Evolutionary conservation across 1,284 basidiomycete species (phyloP), one percentile per base, ranked within the genome.

Genomic region (Sphagnurus paluster): DNA sequence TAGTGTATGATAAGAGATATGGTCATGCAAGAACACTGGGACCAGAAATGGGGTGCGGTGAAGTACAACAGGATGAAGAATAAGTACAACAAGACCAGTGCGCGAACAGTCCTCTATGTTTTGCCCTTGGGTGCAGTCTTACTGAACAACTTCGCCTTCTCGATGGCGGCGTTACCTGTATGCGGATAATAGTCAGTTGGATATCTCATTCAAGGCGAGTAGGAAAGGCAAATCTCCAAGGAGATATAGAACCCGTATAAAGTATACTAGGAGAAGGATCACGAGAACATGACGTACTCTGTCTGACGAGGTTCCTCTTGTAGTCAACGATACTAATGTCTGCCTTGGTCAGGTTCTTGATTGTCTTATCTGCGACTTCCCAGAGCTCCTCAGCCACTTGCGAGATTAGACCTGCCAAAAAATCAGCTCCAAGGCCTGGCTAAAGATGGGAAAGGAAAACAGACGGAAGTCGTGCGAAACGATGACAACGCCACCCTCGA

Each of bases 351-450:
- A 99, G 70, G 73, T 98, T 98, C 68, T 83, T 82, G 66, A 99
- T 95, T 67, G 91, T 93, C 70, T 88, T 87, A 68, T 94, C 81
- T 67, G 93, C 93, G 50, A 99, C 96, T 70, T 99, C 96, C 96
- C 96, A 99, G 9, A 99, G 82, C 67, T 98, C 95, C 65, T 98
- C 88, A 44, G 93, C 94, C 37, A 97, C 93, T 72, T 97, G 94
- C 44, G 88, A 89, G 66, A 96, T 96, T 53, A 96, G 82, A 62
- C 87, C 87, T 84, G 42, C 42, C 38, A 57, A 16, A 13, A 25
- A 38, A n/a, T n/a, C n/a, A n/a, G n/a, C n/a, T n/a, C n/a, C n/a
- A n/a, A n/a, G n/a, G n/a, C n/a, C n/a, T n/a, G n/a, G n/a, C n/a
- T n/a, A 47, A 23, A 8, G 23, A 30, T 25, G 33, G 46, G 54